Evolutionary conservation across 2,329 filamentous ascomycete species (phyloP), one percentile per base, ranked within the genome.

Genomic region (Scolecobasidium constrictum): DNA sequence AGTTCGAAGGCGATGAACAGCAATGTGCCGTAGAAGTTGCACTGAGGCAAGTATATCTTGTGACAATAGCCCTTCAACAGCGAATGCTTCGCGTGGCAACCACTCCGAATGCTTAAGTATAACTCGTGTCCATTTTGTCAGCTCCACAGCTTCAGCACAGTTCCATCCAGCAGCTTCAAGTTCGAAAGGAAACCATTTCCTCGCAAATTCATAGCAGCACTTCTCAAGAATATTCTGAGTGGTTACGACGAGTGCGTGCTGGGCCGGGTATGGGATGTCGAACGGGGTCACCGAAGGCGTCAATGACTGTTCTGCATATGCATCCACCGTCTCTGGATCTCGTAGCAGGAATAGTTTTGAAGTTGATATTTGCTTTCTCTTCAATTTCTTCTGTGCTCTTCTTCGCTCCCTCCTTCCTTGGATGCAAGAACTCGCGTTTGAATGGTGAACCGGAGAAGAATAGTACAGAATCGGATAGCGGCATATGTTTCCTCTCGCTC

Each of bases 151-250:
- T 31, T 39, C 31, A 42, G 40, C 28, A 39, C 31, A 40, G 33
- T 42, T 31, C n/a, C n/a, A n/a, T n/a, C n/a, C n/a, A n/a, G n/a
- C n/a, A n/a, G n/a, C n/a, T n/a, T n/a, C n/a, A n/a, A n/a, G 40
- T 19, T 38, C 19, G 15, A 7, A 39, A 7, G 33, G 33, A 15
- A 42, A 39, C 31, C 40, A 20, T 42, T 39, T 39, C 17, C 19
- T 7, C 15, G 40, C 40, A 40, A 42, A 42, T n/a, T 40, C 33
- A 39, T 38, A 40, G 33, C 40, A 40, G 16, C 40, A 42, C 40
- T 42, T 16, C 33, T 42, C 40, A 42, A 40, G 33, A 39, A 39
- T 22, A 16, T 39, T 39, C 12, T 39, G 17, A 39, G 36, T 22
- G 18, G 36, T 39, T 39, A 39, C 12, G 36, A 39, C 15, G 36